phyloP scores from a whole-genome alignment of 768 basidiomycete species.

The Trametes villosa region DNA sequence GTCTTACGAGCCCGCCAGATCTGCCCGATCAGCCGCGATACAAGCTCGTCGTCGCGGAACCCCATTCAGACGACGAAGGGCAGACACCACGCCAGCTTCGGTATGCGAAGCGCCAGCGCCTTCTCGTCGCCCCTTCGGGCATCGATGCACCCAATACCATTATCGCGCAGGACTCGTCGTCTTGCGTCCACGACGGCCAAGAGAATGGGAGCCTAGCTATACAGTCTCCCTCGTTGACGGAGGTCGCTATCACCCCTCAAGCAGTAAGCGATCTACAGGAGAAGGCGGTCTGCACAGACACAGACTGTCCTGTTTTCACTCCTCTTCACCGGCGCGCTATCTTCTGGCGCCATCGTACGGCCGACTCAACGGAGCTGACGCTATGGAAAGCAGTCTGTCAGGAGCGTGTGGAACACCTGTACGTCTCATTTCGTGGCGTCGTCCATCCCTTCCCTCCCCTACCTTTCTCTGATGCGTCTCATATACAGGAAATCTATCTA shows the following conservation, averaged over 20 bases:
- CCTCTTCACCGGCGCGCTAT: not conserved
- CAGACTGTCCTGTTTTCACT: slow-evolving; percentile 10
- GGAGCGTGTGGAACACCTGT: slow-evolving; percentile 24
- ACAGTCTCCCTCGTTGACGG: not conserved
- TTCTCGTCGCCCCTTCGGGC: not conserved
- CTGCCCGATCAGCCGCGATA: slow-evolving; percentile 1
- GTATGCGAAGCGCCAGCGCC: slow-evolving; percentile 15
- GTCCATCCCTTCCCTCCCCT: not conserved
- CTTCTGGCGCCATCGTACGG: not conserved
- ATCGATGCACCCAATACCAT: not conserved
- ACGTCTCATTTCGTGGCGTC: not conserved
- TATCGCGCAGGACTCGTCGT: not conserved
- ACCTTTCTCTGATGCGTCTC: not conserved
- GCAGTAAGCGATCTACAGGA: too few species aligned
- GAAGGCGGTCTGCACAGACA: not conserved
- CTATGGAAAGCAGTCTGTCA: slow-evolving; percentile 23
- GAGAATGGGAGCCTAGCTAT: not conserved
- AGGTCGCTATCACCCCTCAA: too few species aligned
- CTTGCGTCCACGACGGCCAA: not conserved
- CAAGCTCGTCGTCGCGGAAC: slow-evolving; percentile 1
- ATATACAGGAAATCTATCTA: slow-evolving; percentile 8
- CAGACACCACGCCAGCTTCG: slow-evolving; percentile 13
- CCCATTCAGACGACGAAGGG: not conserved
- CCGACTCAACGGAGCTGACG: slow-evolving; percentile 3
- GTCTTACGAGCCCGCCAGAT: not conserved